Percentiles rank a stretch among this genome's conserved stretches.
These are phyloP conservation scores for Tricholoma bakamatsutake DNA, from an alignment of 768 basidiomycete genomes.

Conservation along the genomic window DNA sequence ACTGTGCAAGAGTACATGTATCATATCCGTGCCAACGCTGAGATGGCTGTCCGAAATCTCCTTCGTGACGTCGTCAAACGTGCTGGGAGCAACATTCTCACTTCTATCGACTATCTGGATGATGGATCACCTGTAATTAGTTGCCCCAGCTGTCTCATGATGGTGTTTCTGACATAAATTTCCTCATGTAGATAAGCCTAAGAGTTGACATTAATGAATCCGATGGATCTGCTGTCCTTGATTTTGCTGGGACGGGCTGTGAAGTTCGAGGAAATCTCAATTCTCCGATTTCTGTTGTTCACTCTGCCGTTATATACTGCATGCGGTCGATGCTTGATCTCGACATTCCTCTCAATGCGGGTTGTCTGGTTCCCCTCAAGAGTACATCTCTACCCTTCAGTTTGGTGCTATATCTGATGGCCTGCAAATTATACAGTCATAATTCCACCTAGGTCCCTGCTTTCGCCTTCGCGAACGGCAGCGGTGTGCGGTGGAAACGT, in stretches of 20 bases:
- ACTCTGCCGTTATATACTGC: constrained; percentile 86
- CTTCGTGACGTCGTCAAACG: constrained; percentile 70
- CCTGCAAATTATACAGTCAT: constrained; percentile 40
- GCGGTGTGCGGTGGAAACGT: constrained; percentile 95
- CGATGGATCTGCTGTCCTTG: constrained; percentile 74
- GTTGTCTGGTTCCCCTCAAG: constrained; percentile 82
- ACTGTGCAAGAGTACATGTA: constrained; percentile 94
- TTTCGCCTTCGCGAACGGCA: constrained; percentile 79
- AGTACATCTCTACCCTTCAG: constrained; percentile 34
- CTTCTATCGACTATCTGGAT: constrained; percentile 79
- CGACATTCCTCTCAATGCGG: constrained; percentile 91
- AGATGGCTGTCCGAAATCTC: constrained; percentile 77
- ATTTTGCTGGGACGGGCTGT: constrained; percentile 80
- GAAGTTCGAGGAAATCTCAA: constrained; percentile 86
- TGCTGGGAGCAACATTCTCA: constrained; percentile 56
- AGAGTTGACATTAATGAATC: constrained; percentile 70
- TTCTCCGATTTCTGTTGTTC: constrained; percentile 78
- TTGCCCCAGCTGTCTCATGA: not conserved
- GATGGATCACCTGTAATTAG: constrained; percentile 76
- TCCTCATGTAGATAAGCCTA: constrained; percentile 53
- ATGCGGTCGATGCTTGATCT: constrained; percentile 81
- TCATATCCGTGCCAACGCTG: constrained; percentile 86
- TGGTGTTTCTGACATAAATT: not conserved
- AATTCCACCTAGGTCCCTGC: constrained; percentile 72
- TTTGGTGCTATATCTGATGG: not conserved